These are phyloP conservation scores for Picea sitchensis DNA, from an alignment of 75 land plant genomes.

Conservation along the genomic window DNA sequence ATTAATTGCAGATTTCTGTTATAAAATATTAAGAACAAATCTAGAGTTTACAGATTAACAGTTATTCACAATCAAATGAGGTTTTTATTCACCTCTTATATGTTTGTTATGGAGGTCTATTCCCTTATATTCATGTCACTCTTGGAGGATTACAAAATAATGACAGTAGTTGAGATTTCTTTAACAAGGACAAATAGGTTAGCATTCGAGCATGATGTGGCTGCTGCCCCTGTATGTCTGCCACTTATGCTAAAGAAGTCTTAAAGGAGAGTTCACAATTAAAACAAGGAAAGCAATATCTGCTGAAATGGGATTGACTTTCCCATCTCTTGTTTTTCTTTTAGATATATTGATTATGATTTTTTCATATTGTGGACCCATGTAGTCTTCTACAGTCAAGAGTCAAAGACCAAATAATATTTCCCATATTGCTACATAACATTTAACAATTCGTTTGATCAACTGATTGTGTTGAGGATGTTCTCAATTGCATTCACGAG, in stretches of 20 bases:
- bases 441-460: background rate
- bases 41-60: too few relatives aligned
- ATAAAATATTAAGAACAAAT: too few relatives aligned
- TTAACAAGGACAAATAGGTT: background rate
- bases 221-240: background rate
- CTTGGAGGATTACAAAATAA: background rate
- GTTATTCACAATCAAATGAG: too few relatives aligned
- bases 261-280: background rate
- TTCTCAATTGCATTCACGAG: background rate
- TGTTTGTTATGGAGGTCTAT: too few relatives aligned
- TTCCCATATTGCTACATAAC: background rate
- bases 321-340: background rate
- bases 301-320: background rate
- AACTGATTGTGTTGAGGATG: background rate
- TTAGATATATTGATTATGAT: too few relatives aligned
- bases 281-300: background rate
- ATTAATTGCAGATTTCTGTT: too few relatives aligned
- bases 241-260: background rate
- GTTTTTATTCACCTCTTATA: too few relatives aligned
- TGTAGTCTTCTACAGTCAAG: too few relatives aligned
- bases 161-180: background rate
- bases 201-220: background rate
- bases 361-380: too few relatives aligned
- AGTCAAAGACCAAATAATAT: background rate
- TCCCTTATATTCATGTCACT: background rate